These are phyloP conservation scores for Sporothrix euskadiensis DNA, from an alignment of 2,329 filamentous ascomycete species.

Conservation along the genomic window DNA sequence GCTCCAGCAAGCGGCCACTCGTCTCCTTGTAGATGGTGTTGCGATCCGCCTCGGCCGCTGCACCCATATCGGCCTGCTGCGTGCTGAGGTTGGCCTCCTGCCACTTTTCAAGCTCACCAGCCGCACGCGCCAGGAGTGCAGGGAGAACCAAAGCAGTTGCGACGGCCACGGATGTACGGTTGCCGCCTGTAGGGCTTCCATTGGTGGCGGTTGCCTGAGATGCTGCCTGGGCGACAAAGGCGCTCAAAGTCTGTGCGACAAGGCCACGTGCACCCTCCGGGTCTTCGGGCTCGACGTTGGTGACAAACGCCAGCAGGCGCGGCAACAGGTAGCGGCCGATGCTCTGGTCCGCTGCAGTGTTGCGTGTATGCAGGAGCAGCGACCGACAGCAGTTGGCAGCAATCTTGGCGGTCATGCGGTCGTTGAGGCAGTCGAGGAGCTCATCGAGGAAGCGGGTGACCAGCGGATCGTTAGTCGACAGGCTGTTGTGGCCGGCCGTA, in stretches of 20 bases:
- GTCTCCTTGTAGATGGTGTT: conserved; percentile 67
- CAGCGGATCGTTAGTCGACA: conserved; percentile 73
- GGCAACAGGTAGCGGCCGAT: conserved; percentile 75
- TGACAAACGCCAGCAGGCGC: conserved; percentile 72
- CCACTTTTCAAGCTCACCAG: conserved; percentile 41
- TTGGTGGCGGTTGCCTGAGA: not conserved
- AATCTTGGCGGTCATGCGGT: conserved; percentile 82
- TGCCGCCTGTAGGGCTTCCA: conserved; percentile 38
- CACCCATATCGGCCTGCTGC: conserved; percentile 35
- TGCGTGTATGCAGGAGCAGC: conserved; percentile 67
- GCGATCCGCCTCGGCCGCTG: conserved; percentile 42
- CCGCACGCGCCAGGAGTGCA: conserved; percentile 70
- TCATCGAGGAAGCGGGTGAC: conserved; percentile 75
- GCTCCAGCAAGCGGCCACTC: conserved; percentile 72
- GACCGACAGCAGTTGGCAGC: conserved; percentile 88
- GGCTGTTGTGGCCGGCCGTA: conserved; percentile 73
- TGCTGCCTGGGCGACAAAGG: conserved; percentile 57
- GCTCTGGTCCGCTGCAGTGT: conserved; percentile 66
- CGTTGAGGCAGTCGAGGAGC: conserved; percentile 78
- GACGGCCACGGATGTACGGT: conserved; percentile 50
- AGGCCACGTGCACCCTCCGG: conserved; percentile 72
- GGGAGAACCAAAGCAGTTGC: conserved; percentile 78
- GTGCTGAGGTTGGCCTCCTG: conserved; percentile 46
- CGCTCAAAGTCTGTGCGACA: conserved; percentile 71
- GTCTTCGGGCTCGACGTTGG: conserved; percentile 70